Percentiles rank a stretch among this genome's conserved stretches.
Conservation (phyloP, 768 basidiomycete genomes). For the Rickenella mellea region DNA sequence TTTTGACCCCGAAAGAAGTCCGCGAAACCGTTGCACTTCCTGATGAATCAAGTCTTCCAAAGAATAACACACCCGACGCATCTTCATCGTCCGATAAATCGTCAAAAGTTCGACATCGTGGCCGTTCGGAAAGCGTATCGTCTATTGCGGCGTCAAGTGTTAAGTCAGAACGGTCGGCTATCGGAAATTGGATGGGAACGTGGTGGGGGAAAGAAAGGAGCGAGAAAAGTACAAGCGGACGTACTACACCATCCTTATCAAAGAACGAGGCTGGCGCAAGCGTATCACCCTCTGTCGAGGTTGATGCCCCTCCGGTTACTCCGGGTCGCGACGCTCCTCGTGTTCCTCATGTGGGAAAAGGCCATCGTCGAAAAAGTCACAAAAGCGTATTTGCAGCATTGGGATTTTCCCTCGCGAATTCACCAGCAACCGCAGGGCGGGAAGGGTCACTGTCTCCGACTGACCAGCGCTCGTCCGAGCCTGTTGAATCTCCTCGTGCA, state of each 20-base stretch:
- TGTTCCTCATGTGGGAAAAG: neutral
- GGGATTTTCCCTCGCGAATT: constrained; percentile 59
- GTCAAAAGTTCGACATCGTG: too few relatives aligned
- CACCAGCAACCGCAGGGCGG: constrained; percentile 18
- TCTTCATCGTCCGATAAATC: too few relatives aligned
- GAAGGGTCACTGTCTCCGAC: too few relatives aligned
- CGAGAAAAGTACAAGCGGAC: constrained; percentile 23
- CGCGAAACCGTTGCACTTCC: neutral
- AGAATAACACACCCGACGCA: too few relatives aligned
- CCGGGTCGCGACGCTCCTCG: neutral
- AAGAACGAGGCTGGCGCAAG: neutral
- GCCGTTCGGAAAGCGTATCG: too few relatives aligned
- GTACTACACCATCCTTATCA: neutral
- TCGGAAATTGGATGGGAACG: constrained; percentile 73
- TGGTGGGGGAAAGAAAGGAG: constrained; percentile 47
- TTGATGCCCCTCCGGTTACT: neutral
- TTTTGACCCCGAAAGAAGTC: constrained; percentile 2
- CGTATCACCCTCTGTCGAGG: neutral
- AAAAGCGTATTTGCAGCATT: constrained; percentile 67
- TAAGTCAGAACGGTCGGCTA: constrained; percentile 24
- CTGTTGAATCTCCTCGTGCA: neutral
- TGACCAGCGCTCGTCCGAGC: neutral
- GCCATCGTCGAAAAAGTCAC: constrained; percentile 32
- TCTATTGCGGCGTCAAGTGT: too few relatives aligned
- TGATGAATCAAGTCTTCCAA: too few relatives aligned